Conservation (phyloP, 1,284 basidiomycete genomes). For the Ganoderma sp. region DNA sequence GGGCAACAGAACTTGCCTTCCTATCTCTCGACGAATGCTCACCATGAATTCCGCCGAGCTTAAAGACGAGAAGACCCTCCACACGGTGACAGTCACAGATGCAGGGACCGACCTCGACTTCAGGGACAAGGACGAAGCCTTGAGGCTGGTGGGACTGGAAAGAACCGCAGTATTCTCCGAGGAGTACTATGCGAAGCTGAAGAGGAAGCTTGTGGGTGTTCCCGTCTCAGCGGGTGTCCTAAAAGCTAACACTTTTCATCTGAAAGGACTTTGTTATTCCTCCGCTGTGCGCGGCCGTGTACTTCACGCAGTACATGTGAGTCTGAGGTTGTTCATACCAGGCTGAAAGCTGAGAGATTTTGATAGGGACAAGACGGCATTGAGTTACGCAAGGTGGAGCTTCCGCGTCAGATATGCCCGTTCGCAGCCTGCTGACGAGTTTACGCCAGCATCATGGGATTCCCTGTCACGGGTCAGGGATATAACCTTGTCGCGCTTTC, state of each 20-base stretch:
- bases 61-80: constrained; percentile 24
- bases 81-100: constrained; percentile 21
- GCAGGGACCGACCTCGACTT: constrained; percentile 41
- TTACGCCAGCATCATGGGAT: constrained; percentile 61
- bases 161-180: constrained; percentile 60
- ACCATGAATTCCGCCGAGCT: constrained; percentile 11
- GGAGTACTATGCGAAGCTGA: constrained; percentile 60
- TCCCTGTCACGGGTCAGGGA: constrained; percentile 67
- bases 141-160: constrained; percentile 60
- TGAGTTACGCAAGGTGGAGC: constrained; percentile 67
- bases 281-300: constrained; percentile 66
- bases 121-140: constrained; percentile 61
- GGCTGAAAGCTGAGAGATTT: not conserved
- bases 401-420: not conserved
- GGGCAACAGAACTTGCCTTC: not conserved
- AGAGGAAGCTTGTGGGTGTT: constrained; percentile 58
- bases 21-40: not conserved
- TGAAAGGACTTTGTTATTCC: constrained; percentile 61
- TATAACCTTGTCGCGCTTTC: constrained; percentile 72
- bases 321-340: constrained; percentile 21
- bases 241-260: not conserved
- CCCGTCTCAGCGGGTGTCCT: not conserved
- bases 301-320: constrained; percentile 70
- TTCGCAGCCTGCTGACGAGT: not conserved
- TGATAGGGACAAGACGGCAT: constrained; percentile 66